Base-by-base conservation (phyloP, 129 eudicot genomes). In the Helianthus annuus region DNA sequence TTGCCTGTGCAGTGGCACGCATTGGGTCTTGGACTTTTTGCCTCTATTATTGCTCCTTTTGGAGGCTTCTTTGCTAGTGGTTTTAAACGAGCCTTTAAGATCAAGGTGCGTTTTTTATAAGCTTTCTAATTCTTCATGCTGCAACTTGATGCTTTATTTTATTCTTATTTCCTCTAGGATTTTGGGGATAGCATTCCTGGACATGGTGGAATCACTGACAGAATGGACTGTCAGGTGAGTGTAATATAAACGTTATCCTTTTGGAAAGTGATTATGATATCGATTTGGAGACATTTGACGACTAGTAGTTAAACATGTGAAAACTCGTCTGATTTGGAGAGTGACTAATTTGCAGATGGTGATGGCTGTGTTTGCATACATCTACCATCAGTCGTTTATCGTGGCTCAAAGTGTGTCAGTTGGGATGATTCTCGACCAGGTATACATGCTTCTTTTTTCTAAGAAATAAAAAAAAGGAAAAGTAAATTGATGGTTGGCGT, bases 41-140 rank as follows among this genome's bases (percentile, higher is more conserved):
- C 98, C 68, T 94, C 98, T 40, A 81, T 94, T 14, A 94, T 94
- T 58, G 98, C 98, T 71, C 98, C 98, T 73, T 94, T 94, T 59
- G 98, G 98, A 65, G 98, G 97, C 69, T 94, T 94, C 82, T 94
- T 94, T 46, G 98, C 98, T 36, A 94, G 98, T 80, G 98, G 98
- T 27, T 90, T 94, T 10, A 94, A 90, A 78, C 78, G 98, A 79
- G 98, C 98, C 53, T 94, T 94, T 77, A 94, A 94, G 79, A 86
- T 94, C 78, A 94, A 94, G 98, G 91, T 81, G 57, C 65, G 45
- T 49, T 61, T 44, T 14, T n/a, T n/a, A n/a, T 13, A 29, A 58
- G 4, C 45, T 11, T 22, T 48, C 14, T 19, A 7, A 15, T 71
- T 27, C 63, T 71, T 38, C 63, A 22, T 44, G 38, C 32, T 54